phyloP scores from a whole-genome alignment of 352 stramenopile species.

The Phytophthora capsici region DNA sequence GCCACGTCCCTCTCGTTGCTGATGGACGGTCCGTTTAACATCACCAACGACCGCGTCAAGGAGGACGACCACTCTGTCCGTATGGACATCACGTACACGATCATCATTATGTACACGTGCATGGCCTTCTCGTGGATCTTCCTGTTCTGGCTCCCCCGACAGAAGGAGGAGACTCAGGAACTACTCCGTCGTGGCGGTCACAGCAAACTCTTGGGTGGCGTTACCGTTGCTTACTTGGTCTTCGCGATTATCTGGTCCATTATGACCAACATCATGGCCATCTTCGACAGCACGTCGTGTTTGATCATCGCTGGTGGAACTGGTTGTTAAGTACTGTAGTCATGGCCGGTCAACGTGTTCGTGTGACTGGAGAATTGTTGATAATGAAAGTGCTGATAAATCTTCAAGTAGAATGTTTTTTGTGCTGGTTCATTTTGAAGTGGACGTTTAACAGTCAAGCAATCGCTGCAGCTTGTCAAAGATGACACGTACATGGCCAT shows the following conservation, averaged over 20 bases:
- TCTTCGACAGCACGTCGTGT: slow-evolving; percentile 46
- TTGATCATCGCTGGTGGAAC: slow-evolving; percentile 47
- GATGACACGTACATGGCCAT: too few species aligned
- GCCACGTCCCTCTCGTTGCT: slow-evolving; percentile 30
- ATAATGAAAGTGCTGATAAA: slow-evolving; percentile 28
- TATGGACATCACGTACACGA: slow-evolving; percentile 38
- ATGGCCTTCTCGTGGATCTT: slow-evolving; percentile 48
- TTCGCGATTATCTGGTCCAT: slow-evolving; percentile 44
- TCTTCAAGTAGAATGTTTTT: not conserved
- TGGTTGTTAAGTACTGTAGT: slow-evolving; percentile 30
- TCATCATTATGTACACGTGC: slow-evolving; percentile 41
- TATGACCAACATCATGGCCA: slow-evolving; percentile 52
- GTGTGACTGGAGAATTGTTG: slow-evolving; percentile 9
- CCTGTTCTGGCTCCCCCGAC: slow-evolving; percentile 36
- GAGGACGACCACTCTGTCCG: slow-evolving; percentile 32
- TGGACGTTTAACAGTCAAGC: too few species aligned
- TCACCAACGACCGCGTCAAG: slow-evolving; percentile 36
- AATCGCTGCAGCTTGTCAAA: too few species aligned
- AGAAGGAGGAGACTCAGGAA: slow-evolving; percentile 46
- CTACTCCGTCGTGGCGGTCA: slow-evolving; percentile 38
- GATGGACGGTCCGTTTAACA: slow-evolving; percentile 34
- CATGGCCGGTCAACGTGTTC: not conserved
- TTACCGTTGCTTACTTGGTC: slow-evolving; percentile 44
- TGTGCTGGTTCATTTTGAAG: too few species aligned
- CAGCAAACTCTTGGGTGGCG: slow-evolving; percentile 35